Conservation (phyloP, 2,329 filamentous ascomycete species). For the Aspergillus tanneri region DNA sequence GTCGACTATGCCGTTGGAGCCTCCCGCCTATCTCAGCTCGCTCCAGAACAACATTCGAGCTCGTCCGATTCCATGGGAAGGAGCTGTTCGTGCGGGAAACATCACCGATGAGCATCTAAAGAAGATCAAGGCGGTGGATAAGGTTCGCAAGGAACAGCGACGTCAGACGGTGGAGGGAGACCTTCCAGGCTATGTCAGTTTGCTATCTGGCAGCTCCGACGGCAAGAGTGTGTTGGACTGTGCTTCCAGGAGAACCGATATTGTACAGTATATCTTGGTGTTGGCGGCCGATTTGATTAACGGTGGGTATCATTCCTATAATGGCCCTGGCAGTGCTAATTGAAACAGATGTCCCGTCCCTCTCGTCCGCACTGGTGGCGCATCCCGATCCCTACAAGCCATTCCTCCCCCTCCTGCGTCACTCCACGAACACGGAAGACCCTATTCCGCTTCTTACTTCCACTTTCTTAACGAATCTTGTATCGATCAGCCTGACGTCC, state of each 20-base stretch:
- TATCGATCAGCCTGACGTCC: constrained; percentile 62
- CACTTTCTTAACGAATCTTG: constrained; percentile 76
- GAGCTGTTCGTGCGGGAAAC: constrained; percentile 86
- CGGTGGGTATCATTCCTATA: constrained; percentile 52
- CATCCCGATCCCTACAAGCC: constrained; percentile 70
- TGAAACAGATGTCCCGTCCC: constrained; percentile 68
- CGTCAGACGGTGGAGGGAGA: constrained; percentile 78
- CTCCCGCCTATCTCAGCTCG: constrained; percentile 81
- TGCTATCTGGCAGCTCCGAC: constrained; percentile 70
- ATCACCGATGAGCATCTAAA: constrained; percentile 91
- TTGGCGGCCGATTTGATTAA: constrained; percentile 83
- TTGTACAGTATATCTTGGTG: constrained; percentile 92
- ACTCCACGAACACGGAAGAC: constrained; percentile 80
- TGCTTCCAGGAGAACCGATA: constrained; percentile 80
- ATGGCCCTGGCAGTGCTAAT: too few relatives aligned
- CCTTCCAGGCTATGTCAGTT: constrained; percentile 71
- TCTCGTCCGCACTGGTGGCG: constrained; percentile 73
- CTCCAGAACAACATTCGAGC: constrained; percentile 96
- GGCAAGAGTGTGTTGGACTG: constrained; percentile 78
- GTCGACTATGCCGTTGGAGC: constrained; percentile 78
- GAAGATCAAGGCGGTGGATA: constrained; percentile 95
- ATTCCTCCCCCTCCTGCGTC: constrained; percentile 78
- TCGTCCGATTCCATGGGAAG: constrained; percentile 96
- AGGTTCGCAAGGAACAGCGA: constrained; percentile 88
- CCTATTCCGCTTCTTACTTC: constrained; percentile 87